phyloP scores from a whole-genome alignment of 495 filamentous ascomycete genomes.

The Penicillium soppii region DNA sequence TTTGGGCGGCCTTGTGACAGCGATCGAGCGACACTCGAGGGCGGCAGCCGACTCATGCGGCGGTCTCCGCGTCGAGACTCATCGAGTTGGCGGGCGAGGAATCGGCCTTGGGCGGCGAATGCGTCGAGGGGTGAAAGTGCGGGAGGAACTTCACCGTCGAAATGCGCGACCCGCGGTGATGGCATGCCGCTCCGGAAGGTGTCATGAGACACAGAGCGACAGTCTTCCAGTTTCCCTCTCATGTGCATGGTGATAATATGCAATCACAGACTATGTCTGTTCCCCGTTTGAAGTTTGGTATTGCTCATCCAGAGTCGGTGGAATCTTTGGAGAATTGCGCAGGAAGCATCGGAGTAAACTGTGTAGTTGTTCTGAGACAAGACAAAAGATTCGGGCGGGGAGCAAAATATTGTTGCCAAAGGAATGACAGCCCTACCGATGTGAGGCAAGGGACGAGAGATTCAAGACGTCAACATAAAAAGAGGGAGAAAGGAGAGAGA shows the following conservation, averaged over 20 bases:
- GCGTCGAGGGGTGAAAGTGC: conserved; percentile 93
- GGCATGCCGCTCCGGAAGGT: conserved; percentile 51
- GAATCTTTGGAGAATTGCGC: conserved; percentile 4
- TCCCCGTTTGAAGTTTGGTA: too few species aligned
- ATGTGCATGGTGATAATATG: conserved; percentile 42
- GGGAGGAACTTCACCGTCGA: conserved; percentile 84
- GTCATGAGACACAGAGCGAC: conserved; percentile 62
- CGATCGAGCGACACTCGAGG: conserved; percentile 75
- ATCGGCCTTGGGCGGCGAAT: conserved; percentile 81
- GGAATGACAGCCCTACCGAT: conserved; percentile 40
- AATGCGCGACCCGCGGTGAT: conserved; percentile 69
- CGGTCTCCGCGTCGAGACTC: conserved; percentile 64
- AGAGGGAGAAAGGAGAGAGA: conserved; percentile 17
- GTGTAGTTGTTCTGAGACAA: conserved; percentile 5
- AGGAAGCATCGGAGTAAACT: conserved; percentile 11
- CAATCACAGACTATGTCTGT: not conserved
- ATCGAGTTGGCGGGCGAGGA: conserved; percentile 84
- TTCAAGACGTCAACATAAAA: conserved; percentile 8
- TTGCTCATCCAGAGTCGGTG: conserved; percentile 23
- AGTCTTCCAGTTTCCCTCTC: conserved; percentile 60
- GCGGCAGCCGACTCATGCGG: conserved; percentile 82
- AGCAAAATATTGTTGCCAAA: conserved; percentile 25
- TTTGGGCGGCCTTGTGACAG: conserved; percentile 67
- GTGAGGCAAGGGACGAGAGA: conserved; percentile 7
- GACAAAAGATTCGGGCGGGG: conserved; percentile 16